Conservation (phyloP, 2,329 filamentous ascomycete genomes). For the Cercospora berteroae region DNA sequence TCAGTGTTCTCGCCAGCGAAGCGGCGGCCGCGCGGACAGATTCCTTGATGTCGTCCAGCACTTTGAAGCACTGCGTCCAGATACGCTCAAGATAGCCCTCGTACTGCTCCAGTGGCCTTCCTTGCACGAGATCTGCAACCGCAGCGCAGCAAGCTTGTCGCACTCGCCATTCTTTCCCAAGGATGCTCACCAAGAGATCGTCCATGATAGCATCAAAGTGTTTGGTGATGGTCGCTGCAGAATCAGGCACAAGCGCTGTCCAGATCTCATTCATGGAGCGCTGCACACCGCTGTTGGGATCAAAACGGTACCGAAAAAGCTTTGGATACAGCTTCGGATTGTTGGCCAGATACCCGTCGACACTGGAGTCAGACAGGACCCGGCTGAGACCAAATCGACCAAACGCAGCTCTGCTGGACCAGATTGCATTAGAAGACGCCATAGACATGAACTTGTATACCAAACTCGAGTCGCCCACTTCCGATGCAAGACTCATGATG, state of each 20-base stretch:
- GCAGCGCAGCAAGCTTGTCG: constrained; percentile 90
- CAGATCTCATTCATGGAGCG: constrained; percentile 97
- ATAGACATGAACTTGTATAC: constrained; percentile 99
- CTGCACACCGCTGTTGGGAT: constrained; percentile 90
- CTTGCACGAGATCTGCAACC: constrained; percentile 82
- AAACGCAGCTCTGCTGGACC: constrained; percentile 95
- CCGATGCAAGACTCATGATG: constrained; percentile 90
- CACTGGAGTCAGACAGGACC: constrained; percentile 80
- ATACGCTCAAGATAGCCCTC: constrained; percentile 81
- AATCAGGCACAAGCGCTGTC: constrained; percentile 91
- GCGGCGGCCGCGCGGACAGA: constrained; percentile 80
- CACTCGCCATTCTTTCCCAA: constrained; percentile 90
- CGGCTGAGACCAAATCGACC: constrained; percentile 89
- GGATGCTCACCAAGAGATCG: constrained; percentile 79
- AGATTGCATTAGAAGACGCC: constrained; percentile 91
- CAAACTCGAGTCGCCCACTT: constrained; percentile 92
- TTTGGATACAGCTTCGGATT: constrained; percentile 96
- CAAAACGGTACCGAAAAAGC: constrained; percentile 89
- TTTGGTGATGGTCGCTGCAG: constrained; percentile 69
- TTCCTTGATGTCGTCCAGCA: constrained; percentile 93
- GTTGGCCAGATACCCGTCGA: constrained; percentile 64
- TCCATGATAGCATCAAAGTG: constrained; percentile 88
- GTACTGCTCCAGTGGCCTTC: constrained; percentile 66
- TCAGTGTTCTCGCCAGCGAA: constrained; percentile 77
- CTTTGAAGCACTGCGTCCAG: constrained; percentile 82